Evolutionary conservation across 768 basidiomycete genomes (phyloP).

Genomic region (Phaffia tasmanica): DNA sequence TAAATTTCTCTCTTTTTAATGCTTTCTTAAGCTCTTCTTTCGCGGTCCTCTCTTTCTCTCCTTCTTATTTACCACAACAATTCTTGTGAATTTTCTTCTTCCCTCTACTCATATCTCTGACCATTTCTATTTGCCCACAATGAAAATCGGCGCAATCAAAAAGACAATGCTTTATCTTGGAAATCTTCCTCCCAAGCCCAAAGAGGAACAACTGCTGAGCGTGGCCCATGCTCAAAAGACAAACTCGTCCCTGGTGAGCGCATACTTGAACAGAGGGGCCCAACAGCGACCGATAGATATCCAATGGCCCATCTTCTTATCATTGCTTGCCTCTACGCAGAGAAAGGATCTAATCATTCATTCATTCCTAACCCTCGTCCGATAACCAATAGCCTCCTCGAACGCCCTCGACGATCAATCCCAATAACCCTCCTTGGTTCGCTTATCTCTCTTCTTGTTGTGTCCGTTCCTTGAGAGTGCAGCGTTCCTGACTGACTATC

Average conservation of each 20-base stretch:
- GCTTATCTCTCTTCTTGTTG: conserved; percentile 30
- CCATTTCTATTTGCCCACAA: too few relatives aligned
- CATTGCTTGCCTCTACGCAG: background rate
- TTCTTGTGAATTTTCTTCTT: too few relatives aligned
- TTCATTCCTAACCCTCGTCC: too few relatives aligned
- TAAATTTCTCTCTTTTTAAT: too few relatives aligned
- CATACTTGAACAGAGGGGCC: background rate
- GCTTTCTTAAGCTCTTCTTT: too few relatives aligned
- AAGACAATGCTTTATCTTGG: conserved; percentile 27
- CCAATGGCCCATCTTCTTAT: background rate
- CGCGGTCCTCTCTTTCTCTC: too few relatives aligned
- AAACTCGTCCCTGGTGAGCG: background rate
- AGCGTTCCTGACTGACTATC: too few relatives aligned
- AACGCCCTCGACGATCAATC: conserved; percentile 40
- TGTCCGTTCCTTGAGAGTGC: conserved; percentile 2
- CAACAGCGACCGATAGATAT: background rate
- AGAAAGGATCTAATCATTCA: conserved; percentile 21
- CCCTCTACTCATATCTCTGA: too few relatives aligned
- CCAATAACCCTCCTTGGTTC: conserved; percentile 42
- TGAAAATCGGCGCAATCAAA: background rate
- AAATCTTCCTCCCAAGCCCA: conserved; percentile 26
- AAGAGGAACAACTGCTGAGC: conserved; percentile 32
- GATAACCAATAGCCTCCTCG: conserved; percentile 33
- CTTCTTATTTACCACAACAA: too few relatives aligned
- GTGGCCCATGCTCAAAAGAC: conserved; percentile 27